phyloP scores from a whole-genome alignment of 495 filamentous ascomycete species.

The Astrothelium subdiscretum region DNA sequence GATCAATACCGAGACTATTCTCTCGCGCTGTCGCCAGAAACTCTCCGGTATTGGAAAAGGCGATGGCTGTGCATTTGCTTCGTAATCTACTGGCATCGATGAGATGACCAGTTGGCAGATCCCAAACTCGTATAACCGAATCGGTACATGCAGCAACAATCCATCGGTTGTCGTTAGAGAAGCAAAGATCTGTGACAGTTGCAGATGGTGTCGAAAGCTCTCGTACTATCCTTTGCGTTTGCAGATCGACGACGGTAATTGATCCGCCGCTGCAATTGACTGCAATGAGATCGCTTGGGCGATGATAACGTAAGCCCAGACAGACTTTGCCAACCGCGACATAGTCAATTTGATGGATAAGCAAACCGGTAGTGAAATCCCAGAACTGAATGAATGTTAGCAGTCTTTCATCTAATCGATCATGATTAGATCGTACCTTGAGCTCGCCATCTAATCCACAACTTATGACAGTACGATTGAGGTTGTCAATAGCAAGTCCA shows the following conservation, averaged over 20 bases:
- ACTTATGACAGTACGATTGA: conserved; percentile 74
- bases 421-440: conserved; percentile 34
- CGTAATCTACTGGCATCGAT: conserved; percentile 76
- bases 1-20: conserved; percentile 72
- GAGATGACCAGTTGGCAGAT: conserved; percentile 86
- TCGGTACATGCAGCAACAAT: conserved; percentile 82
- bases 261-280: conserved; percentile 81
- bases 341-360: conserved; percentile 79
- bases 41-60: conserved; percentile 82
- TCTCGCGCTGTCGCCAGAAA: conserved; percentile 82
- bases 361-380: conserved; percentile 71
- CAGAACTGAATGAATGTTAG: conserved; percentile 47
- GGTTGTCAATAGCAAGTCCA: conserved; percentile 68
- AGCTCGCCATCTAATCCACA: conserved; percentile 86
- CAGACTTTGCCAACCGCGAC: conserved; percentile 50
- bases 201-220: conserved; percentile 47
- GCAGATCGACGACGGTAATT: conserved; percentile 79
- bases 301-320: conserved; percentile 66
- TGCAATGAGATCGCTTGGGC: conserved; percentile 74
- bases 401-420: neutral
- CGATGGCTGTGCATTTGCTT: conserved; percentile 65
- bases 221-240: conserved; percentile 78
- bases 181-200: conserved; percentile 37
- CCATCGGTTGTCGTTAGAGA: conserved; percentile 91
- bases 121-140: conserved; percentile 77